These are phyloP conservation scores for Diaporthe ilicicola DNA, from an alignment of 2,329 filamentous ascomycete species.

Conservation along the genomic window DNA sequence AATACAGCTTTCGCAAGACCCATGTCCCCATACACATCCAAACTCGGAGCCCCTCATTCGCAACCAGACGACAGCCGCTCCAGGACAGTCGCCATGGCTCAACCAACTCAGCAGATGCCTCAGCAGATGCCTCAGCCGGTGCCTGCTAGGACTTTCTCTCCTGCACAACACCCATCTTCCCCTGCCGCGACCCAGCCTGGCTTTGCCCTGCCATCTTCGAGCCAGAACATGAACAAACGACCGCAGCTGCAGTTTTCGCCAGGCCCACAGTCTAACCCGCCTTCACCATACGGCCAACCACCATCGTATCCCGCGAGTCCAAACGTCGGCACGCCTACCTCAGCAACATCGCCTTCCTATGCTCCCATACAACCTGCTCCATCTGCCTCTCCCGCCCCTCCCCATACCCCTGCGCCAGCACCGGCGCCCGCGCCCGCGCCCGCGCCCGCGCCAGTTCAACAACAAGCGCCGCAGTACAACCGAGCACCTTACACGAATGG, in stretches of 20 bases:
- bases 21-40: background rate
- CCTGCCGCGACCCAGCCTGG: conserved; percentile 63
- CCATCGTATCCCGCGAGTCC: conserved; percentile 27
- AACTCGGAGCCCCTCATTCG: background rate
- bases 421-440: background rate
- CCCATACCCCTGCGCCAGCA: background rate
- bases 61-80: background rate
- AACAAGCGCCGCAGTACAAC: conserved; percentile 37
- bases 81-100: conserved; percentile 31
- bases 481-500: conserved; percentile 37
- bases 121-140: conserved; percentile 12
- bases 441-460: conserved; percentile 38
- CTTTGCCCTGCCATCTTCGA: conserved; percentile 54
- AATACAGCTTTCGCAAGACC: background rate
- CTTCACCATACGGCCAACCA: conserved; percentile 10
- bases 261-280: conserved; percentile 24
- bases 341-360: conserved; percentile 49
- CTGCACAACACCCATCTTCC: conserved; percentile 68
- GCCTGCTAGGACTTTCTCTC: conserved; percentile 66
- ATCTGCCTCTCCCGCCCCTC: conserved; percentile 34
- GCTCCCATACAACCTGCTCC: conserved; percentile 40
- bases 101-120: conserved; percentile 48
- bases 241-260: background rate
- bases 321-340: conserved; percentile 31
- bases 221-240: background rate